These are phyloP conservation scores for Austroboletus novae-zelandiae DNA, from an alignment of 1,284 basidiomycete species.

Conservation along the genomic window DNA sequence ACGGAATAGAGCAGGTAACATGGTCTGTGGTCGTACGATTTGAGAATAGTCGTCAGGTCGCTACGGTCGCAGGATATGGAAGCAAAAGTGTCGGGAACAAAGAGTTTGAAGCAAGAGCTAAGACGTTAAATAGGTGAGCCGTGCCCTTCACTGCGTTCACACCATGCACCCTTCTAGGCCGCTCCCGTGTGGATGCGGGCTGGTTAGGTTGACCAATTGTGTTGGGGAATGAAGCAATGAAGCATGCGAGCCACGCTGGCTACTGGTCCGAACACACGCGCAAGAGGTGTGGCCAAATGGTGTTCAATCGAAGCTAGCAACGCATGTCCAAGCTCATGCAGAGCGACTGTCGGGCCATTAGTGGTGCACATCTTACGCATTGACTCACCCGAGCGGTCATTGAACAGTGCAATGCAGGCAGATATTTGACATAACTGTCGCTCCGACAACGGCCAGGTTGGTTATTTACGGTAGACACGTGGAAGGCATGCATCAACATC, in stretches of 20 bases:
- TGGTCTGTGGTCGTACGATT: conserved; percentile 41
- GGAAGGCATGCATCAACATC: conserved; percentile 19
- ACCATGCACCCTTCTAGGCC: conserved; percentile 21
- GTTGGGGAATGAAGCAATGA: conserved; percentile 18
- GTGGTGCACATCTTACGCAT: conserved; percentile 11
- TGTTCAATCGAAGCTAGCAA: conserved; percentile 14
- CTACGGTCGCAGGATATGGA: conserved; percentile 34
- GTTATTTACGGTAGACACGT: conserved; percentile 21
- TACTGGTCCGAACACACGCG: conserved; percentile 27
- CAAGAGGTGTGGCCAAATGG: conserved; percentile 21
- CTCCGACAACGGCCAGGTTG: background rate
- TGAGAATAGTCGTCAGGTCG: conserved; percentile 28
- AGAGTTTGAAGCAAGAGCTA: conserved; percentile 39
- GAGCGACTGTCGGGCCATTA: conserved; percentile 9
- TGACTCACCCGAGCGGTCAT: conserved; percentile 12
- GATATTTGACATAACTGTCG: conserved; percentile 3
- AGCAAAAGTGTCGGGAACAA: conserved; percentile 44
- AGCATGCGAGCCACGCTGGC: conserved; percentile 27
- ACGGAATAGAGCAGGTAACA: conserved; percentile 56
- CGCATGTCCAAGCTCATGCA: conserved; percentile 4
- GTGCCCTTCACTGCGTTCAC: conserved; percentile 33
- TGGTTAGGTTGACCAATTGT: conserved; percentile 28
- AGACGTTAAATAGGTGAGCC: conserved; percentile 23
- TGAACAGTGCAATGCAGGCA: conserved; percentile 11
- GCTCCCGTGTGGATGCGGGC: conserved; percentile 31